phyloP scores from a whole-genome alignment of 306 rosid species.

The Malus asiatica region DNA sequence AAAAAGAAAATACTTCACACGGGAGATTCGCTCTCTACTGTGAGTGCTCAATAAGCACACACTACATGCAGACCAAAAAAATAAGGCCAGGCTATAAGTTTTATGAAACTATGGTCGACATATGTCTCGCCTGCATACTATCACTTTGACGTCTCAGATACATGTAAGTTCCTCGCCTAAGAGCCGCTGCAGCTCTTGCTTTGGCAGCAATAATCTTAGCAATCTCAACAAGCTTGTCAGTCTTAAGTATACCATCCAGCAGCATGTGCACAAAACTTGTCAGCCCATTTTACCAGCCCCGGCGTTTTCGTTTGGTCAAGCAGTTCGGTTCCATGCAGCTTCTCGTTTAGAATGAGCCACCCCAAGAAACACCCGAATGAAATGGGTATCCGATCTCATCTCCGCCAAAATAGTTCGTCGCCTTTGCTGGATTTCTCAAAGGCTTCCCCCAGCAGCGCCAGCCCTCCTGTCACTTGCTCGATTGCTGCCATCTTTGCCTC shows the following conservation, averaged over 20 bases:
- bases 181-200: slow-evolving; percentile 3
- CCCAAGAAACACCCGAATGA: slow-evolving; percentile 48
- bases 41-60: not conserved
- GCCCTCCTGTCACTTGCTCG: slow-evolving; percentile 23
- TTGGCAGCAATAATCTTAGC: slow-evolving; percentile 17
- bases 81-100: not conserved
- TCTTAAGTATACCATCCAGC: slow-evolving; percentile 44
- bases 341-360: slow-evolving; percentile 40
- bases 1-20: too few relatives aligned
- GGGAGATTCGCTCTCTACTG: not conserved
- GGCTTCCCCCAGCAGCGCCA: slow-evolving; percentile 34
- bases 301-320: slow-evolving; percentile 33
- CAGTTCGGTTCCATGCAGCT: slow-evolving; percentile 22
- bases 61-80: not conserved
- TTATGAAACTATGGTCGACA: not conserved
- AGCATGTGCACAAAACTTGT: slow-evolving; percentile 22
- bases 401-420: slow-evolving; percentile 39
- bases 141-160: not conserved
- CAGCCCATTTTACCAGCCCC: slow-evolving; percentile 36
- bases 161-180: not conserved
- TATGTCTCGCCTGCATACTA: not conserved
- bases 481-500: slow-evolving; percentile 31
- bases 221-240: slow-evolving; percentile 41
- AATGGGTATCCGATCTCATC: slow-evolving; percentile 41
- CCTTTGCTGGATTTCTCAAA: slow-evolving; percentile 39